Evolutionary conservation across 306 rosid species (phyloP).

Genomic region (Neltuma alba): DNA sequence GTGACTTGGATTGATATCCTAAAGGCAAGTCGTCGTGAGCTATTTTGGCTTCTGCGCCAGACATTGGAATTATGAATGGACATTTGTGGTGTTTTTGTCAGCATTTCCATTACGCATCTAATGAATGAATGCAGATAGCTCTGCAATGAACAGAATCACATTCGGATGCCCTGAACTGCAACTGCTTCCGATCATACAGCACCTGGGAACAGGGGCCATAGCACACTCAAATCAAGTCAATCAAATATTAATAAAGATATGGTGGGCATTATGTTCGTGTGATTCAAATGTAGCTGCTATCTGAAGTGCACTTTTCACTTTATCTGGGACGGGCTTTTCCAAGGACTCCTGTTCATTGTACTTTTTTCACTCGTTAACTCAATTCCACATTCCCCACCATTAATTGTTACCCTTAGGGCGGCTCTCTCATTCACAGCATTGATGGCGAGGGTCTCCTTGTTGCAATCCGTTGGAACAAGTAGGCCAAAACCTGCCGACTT

Average conservation of each 20-base stretch:
- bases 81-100: conserved; percentile 29
- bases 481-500: conserved; percentile 7
- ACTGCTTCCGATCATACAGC: background rate
- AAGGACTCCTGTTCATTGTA: conserved; percentile 17
- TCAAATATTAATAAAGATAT: background rate
- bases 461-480: background rate
- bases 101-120: conserved; percentile 19
- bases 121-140: conserved; percentile 4
- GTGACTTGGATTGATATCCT: conserved; percentile 10
- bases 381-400: conserved; percentile 29
- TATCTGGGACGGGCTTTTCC: conserved; percentile 25
- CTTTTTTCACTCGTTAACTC: background rate
- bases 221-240: background rate
- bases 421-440: background rate
- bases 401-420: conserved; percentile 8
- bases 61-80: conserved; percentile 14
- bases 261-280: background rate
- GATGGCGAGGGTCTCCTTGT: background rate
- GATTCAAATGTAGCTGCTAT: background rate
- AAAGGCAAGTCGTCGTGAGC: background rate
- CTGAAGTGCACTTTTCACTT: background rate
- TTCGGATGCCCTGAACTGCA: conserved; percentile 38
- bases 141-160: conserved; percentile 35
- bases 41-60: conserved; percentile 10
- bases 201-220: background rate